phyloP scores from a whole-genome alignment of 2,329 filamentous ascomycete species.

The Hypoxylon sp. region DNA sequence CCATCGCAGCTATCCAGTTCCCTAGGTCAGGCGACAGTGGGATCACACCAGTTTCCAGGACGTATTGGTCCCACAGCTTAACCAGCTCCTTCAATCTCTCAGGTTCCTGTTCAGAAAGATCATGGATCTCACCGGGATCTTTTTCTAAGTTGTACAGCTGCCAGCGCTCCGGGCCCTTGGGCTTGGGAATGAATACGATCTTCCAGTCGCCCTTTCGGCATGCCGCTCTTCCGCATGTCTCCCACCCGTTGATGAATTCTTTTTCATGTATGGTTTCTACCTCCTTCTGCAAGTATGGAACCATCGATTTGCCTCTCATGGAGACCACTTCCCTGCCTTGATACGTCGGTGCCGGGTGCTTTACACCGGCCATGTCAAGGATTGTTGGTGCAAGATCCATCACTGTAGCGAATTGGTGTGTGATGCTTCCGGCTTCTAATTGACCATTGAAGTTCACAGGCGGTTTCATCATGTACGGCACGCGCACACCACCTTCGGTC shows the following conservation, averaged over 20 bases:
- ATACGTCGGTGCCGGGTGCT: slow-evolving; percentile 62
- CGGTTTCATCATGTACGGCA: slow-evolving; percentile 60
- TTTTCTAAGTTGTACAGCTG: slow-evolving; percentile 57
- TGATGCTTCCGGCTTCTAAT: slow-evolving; percentile 50
- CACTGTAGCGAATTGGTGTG: slow-evolving; percentile 60
- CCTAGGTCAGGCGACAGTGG: slow-evolving; percentile 66
- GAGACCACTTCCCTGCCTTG: slow-evolving; percentile 47
- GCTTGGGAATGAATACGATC: slow-evolving; percentile 57
- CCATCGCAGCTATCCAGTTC: slow-evolving; percentile 65
- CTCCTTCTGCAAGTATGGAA: slow-evolving; percentile 43
- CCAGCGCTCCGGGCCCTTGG: slow-evolving; percentile 59
- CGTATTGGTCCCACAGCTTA: slow-evolving; percentile 49
- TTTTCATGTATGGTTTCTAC: slow-evolving; percentile 47
- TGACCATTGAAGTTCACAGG: slow-evolving; percentile 43
- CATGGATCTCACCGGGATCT: slow-evolving; percentile 56
- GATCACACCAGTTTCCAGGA: slow-evolving; percentile 66
- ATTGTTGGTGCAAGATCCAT: slow-evolving; percentile 61
- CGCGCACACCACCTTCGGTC: slow-evolving; percentile 60
- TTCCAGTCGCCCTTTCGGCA: slow-evolving; percentile 50
- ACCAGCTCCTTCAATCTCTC: slow-evolving; percentile 46
- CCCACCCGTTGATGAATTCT: slow-evolving; percentile 51
- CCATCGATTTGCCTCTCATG: slow-evolving; percentile 49
- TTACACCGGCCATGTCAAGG: slow-evolving; percentile 56
- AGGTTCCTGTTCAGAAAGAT: slow-evolving; percentile 48
- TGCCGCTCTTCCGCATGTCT: slow-evolving; percentile 48